Evolutionary conservation across 1,139 yeast genomes (phyloP), one percentile per base, ranked within the genome.

Genomic region (Pichia sp.): DNA sequence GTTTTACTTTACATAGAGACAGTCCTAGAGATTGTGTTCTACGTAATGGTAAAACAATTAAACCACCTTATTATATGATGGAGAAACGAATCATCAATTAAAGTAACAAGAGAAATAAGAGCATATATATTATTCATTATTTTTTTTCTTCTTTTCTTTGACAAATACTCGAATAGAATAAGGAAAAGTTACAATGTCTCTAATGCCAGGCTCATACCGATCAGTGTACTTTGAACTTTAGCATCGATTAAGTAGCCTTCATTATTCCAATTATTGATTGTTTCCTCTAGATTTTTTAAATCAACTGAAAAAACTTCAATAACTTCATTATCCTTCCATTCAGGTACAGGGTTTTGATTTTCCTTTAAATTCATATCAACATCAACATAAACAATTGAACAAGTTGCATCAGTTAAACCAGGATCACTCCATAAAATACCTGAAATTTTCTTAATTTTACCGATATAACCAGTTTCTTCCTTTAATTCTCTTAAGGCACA

Each of bases 381-480:
- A 43, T 79, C 77, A 12, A 86, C 86, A 31, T 80, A 79, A 2
- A 91, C 94, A 49, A 89, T 64, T 21, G 80, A 79, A 67, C 86
- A 71, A 55, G 84, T 89, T 24, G 97, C 93, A 61, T 89, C 88
- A 51, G 95, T 83, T 56, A 91, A 80, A 0, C 98, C 96, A 2
- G 98, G 97, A 59, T 91, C 98, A 53, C 85, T 84, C 63, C 67
- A 89, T 56, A 84, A 71, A 18, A 73, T 59, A 17, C 39, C 40
- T 7, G 84, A 70, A 44, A 64, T 66, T 9, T 69, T 64, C 14
- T 69, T 54, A 25, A 76, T 74, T 20, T 71, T 77, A 4, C 93
- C 91, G 38, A 79, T 66, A 56, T 84, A 89, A 0, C 98, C 98
- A 0, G 97, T 89, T 58, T 91, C 98, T 60, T 91, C 98, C 40